Evolutionary conservation across 208 protist species (phyloP).

Genomic region (Trypanosoma rangeli): DNA sequence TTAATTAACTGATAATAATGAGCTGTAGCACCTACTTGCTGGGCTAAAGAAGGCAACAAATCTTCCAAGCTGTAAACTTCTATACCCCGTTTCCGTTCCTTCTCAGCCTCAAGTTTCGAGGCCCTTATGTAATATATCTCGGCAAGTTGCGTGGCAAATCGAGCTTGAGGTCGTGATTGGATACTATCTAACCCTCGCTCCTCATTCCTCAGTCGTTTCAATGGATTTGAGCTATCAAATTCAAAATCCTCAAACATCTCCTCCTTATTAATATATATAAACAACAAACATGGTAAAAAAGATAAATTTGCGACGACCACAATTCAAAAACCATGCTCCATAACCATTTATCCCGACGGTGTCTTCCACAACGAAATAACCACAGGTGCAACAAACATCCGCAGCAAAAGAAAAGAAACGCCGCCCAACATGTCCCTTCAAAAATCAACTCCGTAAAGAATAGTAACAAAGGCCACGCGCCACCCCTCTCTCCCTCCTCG

Average conservation of each 20-base stretch:
- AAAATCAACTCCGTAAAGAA: too few species aligned
- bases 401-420: too few species aligned
- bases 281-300: neutral
- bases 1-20: conserved; percentile 32
- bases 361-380: too few species aligned
- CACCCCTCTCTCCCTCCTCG: too few species aligned
- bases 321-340: neutral
- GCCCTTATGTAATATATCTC: conserved; percentile 22
- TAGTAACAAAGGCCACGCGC: too few species aligned
- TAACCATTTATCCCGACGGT: neutral
- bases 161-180: conserved; percentile 1
- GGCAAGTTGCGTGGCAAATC: conserved; percentile 21
- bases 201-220: conserved; percentile 13
- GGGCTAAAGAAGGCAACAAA: conserved; percentile 15
- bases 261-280: neutral
- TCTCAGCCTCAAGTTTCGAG: conserved; percentile 15
- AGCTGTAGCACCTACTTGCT: conserved; percentile 22
- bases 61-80: conserved; percentile 21
- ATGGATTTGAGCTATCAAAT: conserved; percentile 6
- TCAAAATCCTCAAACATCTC: conserved; percentile 12
- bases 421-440: too few species aligned
- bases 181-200: neutral
- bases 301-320: too few species aligned
- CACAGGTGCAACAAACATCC: too few species aligned
- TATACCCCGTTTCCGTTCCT: conserved; percentile 2